Conservation (phyloP, 2,329 filamentous ascomycete genomes). For the Leptographium flavum region DNA sequence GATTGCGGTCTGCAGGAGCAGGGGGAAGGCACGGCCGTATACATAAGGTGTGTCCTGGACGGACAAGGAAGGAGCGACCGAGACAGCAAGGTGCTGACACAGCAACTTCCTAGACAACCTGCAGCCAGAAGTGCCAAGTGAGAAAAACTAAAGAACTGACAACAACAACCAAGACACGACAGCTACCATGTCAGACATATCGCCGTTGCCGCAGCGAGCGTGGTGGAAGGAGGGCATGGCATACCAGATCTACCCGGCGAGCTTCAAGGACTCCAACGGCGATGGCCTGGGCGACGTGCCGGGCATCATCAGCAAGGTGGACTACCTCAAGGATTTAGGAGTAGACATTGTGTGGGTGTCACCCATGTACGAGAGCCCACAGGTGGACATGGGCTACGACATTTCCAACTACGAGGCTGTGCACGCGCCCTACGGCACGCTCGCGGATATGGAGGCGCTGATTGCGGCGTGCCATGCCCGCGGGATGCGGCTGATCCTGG, state of each 20-base stretch:
- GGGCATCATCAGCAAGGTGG: constrained; percentile 49
- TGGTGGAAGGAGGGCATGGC: constrained; percentile 13
- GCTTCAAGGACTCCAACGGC: constrained; percentile 41
- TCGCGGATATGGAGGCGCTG: constrained; percentile 48
- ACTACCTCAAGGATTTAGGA: constrained; percentile 48
- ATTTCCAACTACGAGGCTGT: constrained; percentile 48
- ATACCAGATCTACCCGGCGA: constrained; percentile 36
- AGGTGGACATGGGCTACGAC: constrained; percentile 47
- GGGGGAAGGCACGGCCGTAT: too few species aligned
- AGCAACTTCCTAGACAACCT: too few species aligned
- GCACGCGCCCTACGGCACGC: constrained; percentile 41
- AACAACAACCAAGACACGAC: too few species aligned
- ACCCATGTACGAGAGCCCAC: constrained; percentile 38
- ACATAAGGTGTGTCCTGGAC: neutral
- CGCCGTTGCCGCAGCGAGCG: neutral
- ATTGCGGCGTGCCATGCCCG: constrained; percentile 44
- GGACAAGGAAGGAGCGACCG: too few species aligned
- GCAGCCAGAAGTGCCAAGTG: too few species aligned
- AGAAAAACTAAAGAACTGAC: too few species aligned
- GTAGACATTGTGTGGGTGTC: constrained; percentile 47
- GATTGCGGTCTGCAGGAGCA: too few species aligned
- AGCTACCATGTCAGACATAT: too few species aligned
- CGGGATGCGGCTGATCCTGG: constrained; percentile 45
- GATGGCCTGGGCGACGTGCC: constrained; percentile 52
- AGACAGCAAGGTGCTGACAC: too few species aligned